Evolutionary conservation across 805 yeast species (phyloP).

Genomic region (Teunomyces atbi): DNA sequence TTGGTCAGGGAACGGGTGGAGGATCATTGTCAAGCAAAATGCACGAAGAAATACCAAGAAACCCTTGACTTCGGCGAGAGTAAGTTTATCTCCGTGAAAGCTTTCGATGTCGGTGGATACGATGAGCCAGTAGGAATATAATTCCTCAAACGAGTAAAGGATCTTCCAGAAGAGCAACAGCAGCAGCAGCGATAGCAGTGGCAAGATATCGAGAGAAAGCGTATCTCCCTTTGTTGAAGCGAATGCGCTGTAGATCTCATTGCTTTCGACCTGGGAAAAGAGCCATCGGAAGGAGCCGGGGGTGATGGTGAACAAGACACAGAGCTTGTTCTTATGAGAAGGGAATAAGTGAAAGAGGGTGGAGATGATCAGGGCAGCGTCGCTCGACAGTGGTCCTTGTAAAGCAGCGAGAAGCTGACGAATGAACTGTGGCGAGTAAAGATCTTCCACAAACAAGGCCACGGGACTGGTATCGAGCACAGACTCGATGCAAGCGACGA

Average conservation of each 20-base stretch:
- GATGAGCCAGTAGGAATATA: conserved; percentile 64
- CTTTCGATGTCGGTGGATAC: conserved; percentile 67
- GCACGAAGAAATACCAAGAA: conserved; percentile 50
- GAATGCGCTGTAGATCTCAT: conserved; percentile 16
- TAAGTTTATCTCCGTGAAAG: conserved; percentile 42
- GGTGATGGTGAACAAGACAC: conserved; percentile 41
- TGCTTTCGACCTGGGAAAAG: conserved; percentile 20
- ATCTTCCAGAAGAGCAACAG: conserved; percentile 28
- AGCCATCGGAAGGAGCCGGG: conserved; percentile 39
- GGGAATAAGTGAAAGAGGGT: conserved; percentile 40
- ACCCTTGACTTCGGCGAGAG: conserved; percentile 32
- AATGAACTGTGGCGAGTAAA: conserved; percentile 23
- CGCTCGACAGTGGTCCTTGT: not conserved
- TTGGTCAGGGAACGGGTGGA: conserved; percentile 19
- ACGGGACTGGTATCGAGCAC: not conserved
- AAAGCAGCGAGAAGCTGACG: conserved; percentile 13
- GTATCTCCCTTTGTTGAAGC: not conserved
- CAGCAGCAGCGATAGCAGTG: no score
- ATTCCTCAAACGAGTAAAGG: conserved; percentile 54
- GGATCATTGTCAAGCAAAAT: conserved; percentile 49
- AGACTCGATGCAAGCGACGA: not conserved
- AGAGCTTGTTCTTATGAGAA: conserved; percentile 32
- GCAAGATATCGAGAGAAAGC: no score
- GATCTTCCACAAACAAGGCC: conserved; percentile 3
- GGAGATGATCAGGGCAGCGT: conserved; percentile 21